Evolutionary conservation across 805 yeast species (phyloP), one percentile per base, ranked within the genome.

Genomic region (Ogataea siamensis): DNA sequence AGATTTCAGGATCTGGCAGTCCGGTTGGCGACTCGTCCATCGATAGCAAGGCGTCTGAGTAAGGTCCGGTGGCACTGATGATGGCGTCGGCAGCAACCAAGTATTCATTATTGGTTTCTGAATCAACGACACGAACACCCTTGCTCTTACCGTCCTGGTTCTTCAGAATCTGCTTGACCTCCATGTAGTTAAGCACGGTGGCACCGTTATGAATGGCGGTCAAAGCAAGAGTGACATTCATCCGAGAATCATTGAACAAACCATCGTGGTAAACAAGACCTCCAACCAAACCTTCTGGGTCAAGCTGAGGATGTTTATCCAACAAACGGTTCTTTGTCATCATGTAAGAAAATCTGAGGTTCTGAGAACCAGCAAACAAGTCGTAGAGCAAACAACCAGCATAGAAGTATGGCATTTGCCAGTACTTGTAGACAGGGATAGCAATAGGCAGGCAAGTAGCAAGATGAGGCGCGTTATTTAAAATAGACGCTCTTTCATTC

Each of bases 211-310:
- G 80, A 45, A 82, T 70, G 23, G 97, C 97, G 19, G 96, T 80
- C 36, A 86, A 58, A 24, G 96, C 96, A 52, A 89, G 71, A 20
- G 95, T 70, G 5, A 91, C 71, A 62, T 89, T 88, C 81, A 88
- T 80, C 64, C 97, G 77, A 9, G 97, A 72, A 61, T 89, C 98
- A 63, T 89, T 89, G 64, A 89, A 94, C 22, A 88, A 72, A 51
- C 97, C 97, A 63, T 89, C 98, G 63, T 89, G 96, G 70, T 91
- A 89, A 39, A 91, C 94, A 52, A 93, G 73, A 36, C 93, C 86
- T 30, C 95, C 96, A 65, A 86, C 89, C 64, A 91, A 75, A 47
- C 79, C 76, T 29, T 79, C 69, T 43, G 76, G 76, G 58, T 86
- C 88, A 55, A 89, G 70, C 84, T 85, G 86, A 34, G 96, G 97